Percentiles rank a stretch among this genome's conserved stretches.
These are phyloP conservation scores for Rhodosporidiobolus sp. DNA, from an alignment of 768 basidiomycete genomes.

Conservation along the genomic window DNA sequence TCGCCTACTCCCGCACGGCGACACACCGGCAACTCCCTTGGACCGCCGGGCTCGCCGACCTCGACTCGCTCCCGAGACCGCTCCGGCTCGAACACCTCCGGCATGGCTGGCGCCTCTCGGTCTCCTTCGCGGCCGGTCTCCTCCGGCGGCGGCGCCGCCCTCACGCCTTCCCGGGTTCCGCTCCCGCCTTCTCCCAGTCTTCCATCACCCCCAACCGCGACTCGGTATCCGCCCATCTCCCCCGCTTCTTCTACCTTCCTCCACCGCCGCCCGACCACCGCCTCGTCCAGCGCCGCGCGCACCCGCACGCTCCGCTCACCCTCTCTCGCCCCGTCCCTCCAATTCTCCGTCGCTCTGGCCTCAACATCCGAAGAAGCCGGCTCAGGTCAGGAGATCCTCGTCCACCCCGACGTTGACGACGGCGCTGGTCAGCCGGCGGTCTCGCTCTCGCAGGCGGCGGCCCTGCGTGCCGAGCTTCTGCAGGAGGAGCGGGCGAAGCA, in stretches of 20 bases:
- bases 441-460: conserved; percentile 27
- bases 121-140: too few relatives aligned
- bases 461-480: conserved; percentile 28
- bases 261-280: conserved; percentile 4
- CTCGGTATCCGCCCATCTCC: neutral
- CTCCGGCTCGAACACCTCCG: too few relatives aligned
- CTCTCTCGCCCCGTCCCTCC: conserved; percentile 17
- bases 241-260: neutral
- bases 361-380: conserved; percentile 1
- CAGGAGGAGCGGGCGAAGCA: conserved; percentile 32
- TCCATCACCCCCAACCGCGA: neutral
- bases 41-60: neutral
- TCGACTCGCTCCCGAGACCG: too few relatives aligned
- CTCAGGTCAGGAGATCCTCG: neutral
- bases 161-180: too few relatives aligned
- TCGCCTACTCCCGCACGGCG: conserved; percentile 36
- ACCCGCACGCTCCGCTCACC: conserved; percentile 10
- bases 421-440: neutral
- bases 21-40: neutral
- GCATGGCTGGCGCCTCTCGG: too few relatives aligned
- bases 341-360: conserved; percentile 15
- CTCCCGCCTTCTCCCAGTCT: conserved; percentile 14
- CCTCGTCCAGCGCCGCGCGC: neutral
- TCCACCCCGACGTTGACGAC: neutral
- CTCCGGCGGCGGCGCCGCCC: too few relatives aligned